Evolutionary conservation across 2,329 filamentous ascomycete genomes (phyloP).

Genomic region (Aspergillus fumigatus): DNA sequence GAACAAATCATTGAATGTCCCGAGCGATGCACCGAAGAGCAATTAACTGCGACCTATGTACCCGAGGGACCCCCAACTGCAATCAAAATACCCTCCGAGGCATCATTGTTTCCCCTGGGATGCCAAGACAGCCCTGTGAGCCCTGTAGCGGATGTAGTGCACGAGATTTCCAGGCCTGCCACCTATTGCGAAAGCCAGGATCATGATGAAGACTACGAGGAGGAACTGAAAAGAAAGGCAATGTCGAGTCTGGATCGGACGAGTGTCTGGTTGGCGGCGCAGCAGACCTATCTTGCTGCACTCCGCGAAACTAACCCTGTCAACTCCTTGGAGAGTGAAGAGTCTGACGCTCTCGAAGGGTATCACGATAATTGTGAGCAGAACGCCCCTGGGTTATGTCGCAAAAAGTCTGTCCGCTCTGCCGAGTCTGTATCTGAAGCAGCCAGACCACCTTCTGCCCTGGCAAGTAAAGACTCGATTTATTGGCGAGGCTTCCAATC

Average conservation of each 20-base stretch:
- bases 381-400: constrained; percentile 9
- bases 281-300: constrained; percentile 70
- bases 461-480: constrained; percentile 64
- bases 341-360: constrained; percentile 13
- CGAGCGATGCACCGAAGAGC: constrained; percentile 35
- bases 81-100: constrained; percentile 46
- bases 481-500: constrained; percentile 87
- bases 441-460: constrained; percentile 35
- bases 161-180: constrained; percentile 58
- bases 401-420: constrained; percentile 30
- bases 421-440: constrained; percentile 34
- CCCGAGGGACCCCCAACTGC: constrained; percentile 34
- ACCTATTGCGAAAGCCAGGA: constrained; percentile 54
- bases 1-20: constrained; percentile 64
- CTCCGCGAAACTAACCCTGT: constrained; percentile 54
- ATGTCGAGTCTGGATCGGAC: constrained; percentile 78
- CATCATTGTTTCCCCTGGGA: constrained; percentile 21
- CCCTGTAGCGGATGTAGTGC: constrained; percentile 21
- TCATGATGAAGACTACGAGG: constrained; percentile 70
- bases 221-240: constrained; percentile 66
- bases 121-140: constrained; percentile 25
- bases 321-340: constrained; percentile 35
- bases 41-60: constrained; percentile 31
- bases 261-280: constrained; percentile 77
- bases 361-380: constrained; percentile 17